Evolutionary conservation across 208 protist species (phyloP).

Genomic region (Leishmania martiniquensis): DNA sequence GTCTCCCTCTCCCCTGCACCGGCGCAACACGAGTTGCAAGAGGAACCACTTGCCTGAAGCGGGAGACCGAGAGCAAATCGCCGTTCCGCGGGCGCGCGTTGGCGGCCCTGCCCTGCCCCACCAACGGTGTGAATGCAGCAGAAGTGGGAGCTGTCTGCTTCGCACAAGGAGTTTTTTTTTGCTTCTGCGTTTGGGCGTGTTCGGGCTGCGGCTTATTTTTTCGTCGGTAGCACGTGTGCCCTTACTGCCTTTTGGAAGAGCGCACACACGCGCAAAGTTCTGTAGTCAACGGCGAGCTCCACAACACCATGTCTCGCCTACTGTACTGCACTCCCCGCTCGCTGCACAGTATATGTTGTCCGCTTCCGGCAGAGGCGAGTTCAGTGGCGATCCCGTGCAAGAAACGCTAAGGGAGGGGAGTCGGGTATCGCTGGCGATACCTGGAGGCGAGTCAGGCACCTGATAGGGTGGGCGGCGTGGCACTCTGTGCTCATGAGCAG

Average conservation of each 20-base stretch:
- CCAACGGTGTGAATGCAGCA: not conserved
- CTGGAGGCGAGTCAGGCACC: not conserved
- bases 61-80: too few species aligned
- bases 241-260: not conserved
- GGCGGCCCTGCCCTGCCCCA: not conserved
- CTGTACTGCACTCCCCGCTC: not conserved
- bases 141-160: not conserved
- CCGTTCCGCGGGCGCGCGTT: not conserved
- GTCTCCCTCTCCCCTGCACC: too few species aligned
- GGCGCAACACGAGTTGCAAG: too few species aligned
- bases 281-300: not conserved
- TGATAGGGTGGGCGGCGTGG: not conserved
- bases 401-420: too few species aligned
- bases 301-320: not conserved
- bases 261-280: not conserved
- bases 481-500: not conserved
- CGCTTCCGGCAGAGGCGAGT: not conserved
- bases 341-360: not conserved
- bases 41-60: too few species aligned
- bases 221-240: not conserved
- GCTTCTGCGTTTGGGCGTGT: not conserved
- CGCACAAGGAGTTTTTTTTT: not conserved
- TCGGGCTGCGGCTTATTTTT: not conserved
- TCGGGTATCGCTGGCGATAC: not conserved
- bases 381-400: not conserved